Conservation (phyloP, 2,329 filamentous ascomycete species). For the Blumeriella jaapii region DNA sequence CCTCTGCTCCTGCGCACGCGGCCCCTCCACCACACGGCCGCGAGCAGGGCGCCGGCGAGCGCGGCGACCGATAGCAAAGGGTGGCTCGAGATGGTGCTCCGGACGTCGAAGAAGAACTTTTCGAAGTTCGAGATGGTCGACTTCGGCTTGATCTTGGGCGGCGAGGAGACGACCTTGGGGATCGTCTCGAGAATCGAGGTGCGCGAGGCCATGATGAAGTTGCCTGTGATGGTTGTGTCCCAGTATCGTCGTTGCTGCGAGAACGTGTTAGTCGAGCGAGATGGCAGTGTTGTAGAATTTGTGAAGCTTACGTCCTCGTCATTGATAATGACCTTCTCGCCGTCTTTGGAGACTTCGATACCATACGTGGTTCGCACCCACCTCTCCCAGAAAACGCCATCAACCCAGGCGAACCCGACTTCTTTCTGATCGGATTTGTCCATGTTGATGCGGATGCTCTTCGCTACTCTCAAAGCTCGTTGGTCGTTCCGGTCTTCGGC, state of each 20-base stretch:
- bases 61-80: constrained; percentile 47
- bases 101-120: constrained; percentile 58
- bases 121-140: constrained; percentile 63
- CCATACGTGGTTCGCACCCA: constrained; percentile 96
- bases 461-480: constrained; percentile 73
- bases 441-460: constrained; percentile 86
- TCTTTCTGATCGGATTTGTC: constrained; percentile 77
- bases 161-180: constrained; percentile 37
- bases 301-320: constrained; percentile 78
- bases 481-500: constrained; percentile 89
- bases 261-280: constrained; percentile 28
- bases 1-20: constrained; percentile 42
- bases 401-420: constrained; percentile 93
- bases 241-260: constrained; percentile 80
- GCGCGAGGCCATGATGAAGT: constrained; percentile 78
- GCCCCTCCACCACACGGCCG: constrained; percentile 40
- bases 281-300: background rate
- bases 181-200: constrained; percentile 31
- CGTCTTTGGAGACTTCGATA: constrained; percentile 68
- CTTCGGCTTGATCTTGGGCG: constrained; percentile 60
- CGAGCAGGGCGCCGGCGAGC: constrained; percentile 44
- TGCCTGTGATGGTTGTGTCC: constrained; percentile 83
- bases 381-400: constrained; percentile 92
- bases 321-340: constrained; percentile 90
- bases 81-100: constrained; percentile 46